phyloP scores from a whole-genome alignment of 768 basidiomycete species.

The Pleurotus ostreatus region DNA sequence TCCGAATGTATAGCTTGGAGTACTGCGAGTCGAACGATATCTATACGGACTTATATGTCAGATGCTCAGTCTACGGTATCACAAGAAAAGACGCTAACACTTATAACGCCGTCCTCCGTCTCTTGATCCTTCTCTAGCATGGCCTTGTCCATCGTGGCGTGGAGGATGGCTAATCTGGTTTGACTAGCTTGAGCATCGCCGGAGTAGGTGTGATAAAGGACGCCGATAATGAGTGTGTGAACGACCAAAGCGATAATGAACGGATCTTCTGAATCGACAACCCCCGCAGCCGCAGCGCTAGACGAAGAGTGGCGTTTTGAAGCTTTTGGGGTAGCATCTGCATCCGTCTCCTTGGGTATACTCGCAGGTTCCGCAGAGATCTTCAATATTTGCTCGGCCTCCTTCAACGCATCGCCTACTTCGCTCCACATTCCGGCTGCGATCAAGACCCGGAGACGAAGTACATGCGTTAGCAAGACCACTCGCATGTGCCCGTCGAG shows the following conservation, averaged over 20 bases:
- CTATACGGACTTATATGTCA: conserved; percentile 16
- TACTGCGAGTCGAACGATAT: conserved; percentile 23
- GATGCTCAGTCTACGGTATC: too few relatives aligned
- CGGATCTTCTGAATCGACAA: conserved; percentile 1
- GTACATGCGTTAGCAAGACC: conserved; percentile 44
- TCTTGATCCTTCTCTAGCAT: conserved; percentile 27
- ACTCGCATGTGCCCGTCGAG: conserved; percentile 35
- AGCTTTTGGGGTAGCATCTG: conserved; percentile 4
- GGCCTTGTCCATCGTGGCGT: conserved; percentile 64
- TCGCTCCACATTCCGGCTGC: conserved; percentile 51
- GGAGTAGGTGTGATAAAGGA: conserved; percentile 58
- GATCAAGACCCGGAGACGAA: conserved; percentile 55
- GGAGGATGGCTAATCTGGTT: conserved; percentile 52
- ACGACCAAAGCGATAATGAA: conserved; percentile 29
- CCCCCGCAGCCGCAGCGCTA: neutral
- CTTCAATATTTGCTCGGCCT: conserved; percentile 48
- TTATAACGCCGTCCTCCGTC: conserved; percentile 30
- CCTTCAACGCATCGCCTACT: conserved; percentile 42
- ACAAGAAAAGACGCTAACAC: conserved; percentile 17
- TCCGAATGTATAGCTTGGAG: conserved; percentile 44
- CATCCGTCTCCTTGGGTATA: neutral
- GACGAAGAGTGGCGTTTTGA: neutral
- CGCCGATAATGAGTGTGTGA: conserved; percentile 59
- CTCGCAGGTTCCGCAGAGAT: conserved; percentile 22
- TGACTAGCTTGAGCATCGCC: conserved; percentile 46